These are phyloP conservation scores for Trypanosoma theileri DNA, from an alignment of 208 protist species.

Conservation along the genomic window DNA sequence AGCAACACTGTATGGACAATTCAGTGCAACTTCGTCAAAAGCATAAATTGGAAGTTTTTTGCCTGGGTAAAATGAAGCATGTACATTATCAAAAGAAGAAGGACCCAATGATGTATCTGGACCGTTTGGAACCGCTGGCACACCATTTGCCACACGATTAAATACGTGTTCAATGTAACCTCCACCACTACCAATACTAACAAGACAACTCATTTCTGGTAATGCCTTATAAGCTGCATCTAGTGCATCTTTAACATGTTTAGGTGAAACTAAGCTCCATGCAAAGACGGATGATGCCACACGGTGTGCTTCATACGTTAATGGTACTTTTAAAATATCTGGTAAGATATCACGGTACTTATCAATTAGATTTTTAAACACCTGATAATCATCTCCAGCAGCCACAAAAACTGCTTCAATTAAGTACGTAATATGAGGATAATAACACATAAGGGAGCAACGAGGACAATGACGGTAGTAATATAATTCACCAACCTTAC, in stretches of 20 bases:
- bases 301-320: conserved; percentile 84
- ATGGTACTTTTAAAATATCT: conserved; percentile 78
- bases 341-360: conserved; percentile 58
- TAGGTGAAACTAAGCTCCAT: conserved; percentile 82
- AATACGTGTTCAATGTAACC: conserved; percentile 91
- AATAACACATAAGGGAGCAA: conserved; percentile 83
- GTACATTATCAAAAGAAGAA: conserved; percentile 72
- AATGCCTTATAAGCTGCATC: conserved; percentile 51
- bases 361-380: conserved; percentile 81
- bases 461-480: conserved; percentile 71
- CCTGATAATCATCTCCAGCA: conserved; percentile 83
- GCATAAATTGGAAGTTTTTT: conserved; percentile 70
- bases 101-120: conserved; percentile 24
- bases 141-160: conserved; percentile 77
- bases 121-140: conserved; percentile 28
- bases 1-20: conserved; percentile 75
- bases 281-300: conserved; percentile 75
- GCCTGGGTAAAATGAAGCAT: conserved; percentile 40
- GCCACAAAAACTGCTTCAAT: conserved; percentile 57
- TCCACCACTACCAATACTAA: conserved; percentile 79
- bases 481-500: conserved; percentile 66
- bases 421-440: conserved; percentile 80
- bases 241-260: conserved; percentile 65
- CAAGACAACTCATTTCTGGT: conserved; percentile 55
- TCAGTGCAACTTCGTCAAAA: conserved; percentile 79